phyloP scores from a whole-genome alignment of 805 yeast species.

The Starmerella vaccinii region DNA sequence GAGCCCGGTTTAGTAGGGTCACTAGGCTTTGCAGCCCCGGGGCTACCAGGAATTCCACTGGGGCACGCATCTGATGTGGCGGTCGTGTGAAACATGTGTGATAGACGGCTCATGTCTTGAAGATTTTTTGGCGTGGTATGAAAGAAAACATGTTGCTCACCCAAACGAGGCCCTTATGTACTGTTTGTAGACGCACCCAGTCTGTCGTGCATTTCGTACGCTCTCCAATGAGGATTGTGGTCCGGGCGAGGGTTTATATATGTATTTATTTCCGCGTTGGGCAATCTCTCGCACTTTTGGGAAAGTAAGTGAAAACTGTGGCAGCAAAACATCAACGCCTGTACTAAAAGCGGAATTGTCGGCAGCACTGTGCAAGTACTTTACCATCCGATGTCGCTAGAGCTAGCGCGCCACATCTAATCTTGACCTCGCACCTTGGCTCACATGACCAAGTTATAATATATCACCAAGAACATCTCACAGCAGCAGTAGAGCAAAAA shows the following conservation, averaged over 20 bases:
- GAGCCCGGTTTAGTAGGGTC: background rate
- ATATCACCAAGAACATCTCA: too few relatives aligned
- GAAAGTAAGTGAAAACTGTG: background rate
- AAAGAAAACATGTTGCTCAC: background rate
- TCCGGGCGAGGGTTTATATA: background rate
- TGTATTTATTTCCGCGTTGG: background rate
- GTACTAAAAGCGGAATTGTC: background rate
- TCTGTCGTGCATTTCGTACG: background rate
- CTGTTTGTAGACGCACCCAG: background rate
- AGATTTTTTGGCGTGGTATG: background rate
- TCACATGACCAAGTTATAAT: slow-evolving; percentile 4
- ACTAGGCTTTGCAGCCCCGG: background rate
- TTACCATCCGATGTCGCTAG: too few relatives aligned
- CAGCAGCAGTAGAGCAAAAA: background rate
- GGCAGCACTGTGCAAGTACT: too few relatives aligned
- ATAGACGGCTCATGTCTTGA: slow-evolving; percentile 11
- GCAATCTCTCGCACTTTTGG: background rate
- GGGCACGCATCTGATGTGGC: background rate
- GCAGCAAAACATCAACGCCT: background rate
- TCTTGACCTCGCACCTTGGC: background rate
- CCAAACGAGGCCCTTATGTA: background rate
- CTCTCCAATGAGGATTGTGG: background rate
- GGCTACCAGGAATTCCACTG: background rate
- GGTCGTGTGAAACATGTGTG: slow-evolving; percentile 9
- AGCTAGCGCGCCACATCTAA: too few relatives aligned